A percentile compares a stretch with the other conserved stretches of the same genome.
Conservation (phyloP, 441 rosid genomes). For the Populus hybrid region DNA sequence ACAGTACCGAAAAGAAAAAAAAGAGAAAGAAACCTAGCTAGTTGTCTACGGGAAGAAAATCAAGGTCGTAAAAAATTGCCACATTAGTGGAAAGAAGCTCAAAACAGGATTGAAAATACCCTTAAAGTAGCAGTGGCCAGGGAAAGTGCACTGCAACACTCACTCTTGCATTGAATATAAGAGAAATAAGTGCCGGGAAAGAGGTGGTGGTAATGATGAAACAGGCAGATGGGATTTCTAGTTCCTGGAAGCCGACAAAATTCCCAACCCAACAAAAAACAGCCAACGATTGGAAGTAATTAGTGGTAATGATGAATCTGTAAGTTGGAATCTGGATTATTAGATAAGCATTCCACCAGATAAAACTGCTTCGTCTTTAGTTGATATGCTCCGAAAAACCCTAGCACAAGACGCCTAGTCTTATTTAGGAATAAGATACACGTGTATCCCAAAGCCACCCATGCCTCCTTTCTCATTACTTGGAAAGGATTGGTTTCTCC, state of each 20-base stretch:
- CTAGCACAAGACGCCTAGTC: neutral
- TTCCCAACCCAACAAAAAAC: neutral
- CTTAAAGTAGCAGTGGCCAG: neutral
- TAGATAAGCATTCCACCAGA: neutral
- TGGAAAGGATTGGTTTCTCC: neutral
- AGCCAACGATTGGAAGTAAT: too few relatives aligned
- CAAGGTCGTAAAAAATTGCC: neutral
- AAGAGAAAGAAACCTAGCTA: neutral
- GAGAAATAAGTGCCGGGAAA: neutral
- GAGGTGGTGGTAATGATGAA: neutral
- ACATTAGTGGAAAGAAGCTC: neutral
- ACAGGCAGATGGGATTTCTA: neutral
- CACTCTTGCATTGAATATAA: neutral
- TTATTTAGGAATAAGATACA: neutral
- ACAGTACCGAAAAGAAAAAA: neutral
- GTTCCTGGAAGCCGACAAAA: neutral
- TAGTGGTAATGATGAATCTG: neutral
- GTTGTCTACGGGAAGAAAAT: neutral
- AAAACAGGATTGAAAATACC: neutral
- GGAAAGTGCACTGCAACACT: neutral
- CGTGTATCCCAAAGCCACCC: neutral
- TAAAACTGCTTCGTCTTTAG: neutral
- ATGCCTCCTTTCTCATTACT: neutral
- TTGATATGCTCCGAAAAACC: too few relatives aligned
- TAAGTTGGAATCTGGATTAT: neutral